A percentile compares a stretch with the other conserved stretches of the same genome.
These are phyloP conservation scores for Phytophthora sansomeana DNA, from an alignment of 352 stramenopile genomes.

Conservation along the genomic window DNA sequence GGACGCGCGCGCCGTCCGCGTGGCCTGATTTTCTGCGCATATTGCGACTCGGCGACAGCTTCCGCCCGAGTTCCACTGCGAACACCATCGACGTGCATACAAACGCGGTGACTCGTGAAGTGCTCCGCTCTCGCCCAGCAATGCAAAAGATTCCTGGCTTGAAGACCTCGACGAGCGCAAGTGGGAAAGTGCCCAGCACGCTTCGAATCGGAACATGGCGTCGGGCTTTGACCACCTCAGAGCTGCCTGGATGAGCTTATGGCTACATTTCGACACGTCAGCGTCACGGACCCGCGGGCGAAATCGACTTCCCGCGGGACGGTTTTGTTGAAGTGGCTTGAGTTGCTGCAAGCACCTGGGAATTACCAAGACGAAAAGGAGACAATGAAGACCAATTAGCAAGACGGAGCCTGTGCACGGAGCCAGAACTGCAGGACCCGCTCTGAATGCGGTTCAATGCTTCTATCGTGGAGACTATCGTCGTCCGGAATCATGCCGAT, in stretches of 20 bases:
- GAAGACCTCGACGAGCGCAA: not conserved
- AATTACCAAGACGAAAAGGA: no score
- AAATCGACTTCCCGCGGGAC: no score
- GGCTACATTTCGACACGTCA: not conserved
- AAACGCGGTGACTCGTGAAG: not conserved
- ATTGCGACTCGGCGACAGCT: not conserved
- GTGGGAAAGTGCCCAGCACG: not conserved
- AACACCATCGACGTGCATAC: not conserved
- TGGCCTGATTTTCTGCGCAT: not conserved
- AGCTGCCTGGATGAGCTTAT: not conserved
- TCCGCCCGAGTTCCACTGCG: not conserved
- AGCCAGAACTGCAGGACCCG: no score
- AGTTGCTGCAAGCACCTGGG: no score
- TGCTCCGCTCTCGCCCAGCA: not conserved
- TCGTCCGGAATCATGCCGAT: no score
- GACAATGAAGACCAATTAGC: no score
- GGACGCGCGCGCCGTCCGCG: not conserved
- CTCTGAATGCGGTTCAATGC: no score
- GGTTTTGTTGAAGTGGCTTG: no score
- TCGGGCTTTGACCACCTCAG: not conserved
- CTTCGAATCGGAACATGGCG: not conserved
- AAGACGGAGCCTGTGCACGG: no score
- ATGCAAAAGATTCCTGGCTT: not conserved
- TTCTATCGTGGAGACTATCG: no score
- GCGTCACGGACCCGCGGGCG: not conserved